Base-by-base conservation (phyloP, 805 yeast genomes). In the Grigorovia transvaalensis region DNA sequence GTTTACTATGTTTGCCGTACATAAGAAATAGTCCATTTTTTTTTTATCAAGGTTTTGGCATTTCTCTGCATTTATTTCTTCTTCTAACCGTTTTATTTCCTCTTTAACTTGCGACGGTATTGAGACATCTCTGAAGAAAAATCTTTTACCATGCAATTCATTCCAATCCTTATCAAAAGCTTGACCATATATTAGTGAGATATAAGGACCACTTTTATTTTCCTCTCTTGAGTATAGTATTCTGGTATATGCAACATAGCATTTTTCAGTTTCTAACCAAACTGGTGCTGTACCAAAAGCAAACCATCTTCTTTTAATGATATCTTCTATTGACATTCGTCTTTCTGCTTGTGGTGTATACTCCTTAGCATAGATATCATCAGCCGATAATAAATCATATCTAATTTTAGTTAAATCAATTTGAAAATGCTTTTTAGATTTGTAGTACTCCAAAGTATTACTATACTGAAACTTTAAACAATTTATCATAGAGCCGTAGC, bases 251-350 rank as follows among this genome's bases (percentile, higher is more conserved):
- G 74, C 66, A 54, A 73, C 61, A 62, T 77, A 79, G 12, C 74
- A 71, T n/a, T 75, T 74, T 55, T 74, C 76, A 46, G 72, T 72
- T 38, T 71, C 73, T 29, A 77, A 59, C 79, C 79, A 53, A 6
- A 53, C 47, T 15, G 50, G 29, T 17, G 53, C 33, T 9, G 42
- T 19, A 46, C 54, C 54, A 33, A 51, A 48, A 43, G 33, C 47
- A 35, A 41, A 42, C 80, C 81, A 78, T 15, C 29, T 27, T 8
- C 27, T 45, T 9, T 27, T 18, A 29, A 45, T 23, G 12, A 45
- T 45, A 12, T 45, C 20, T 27, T 27, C 9, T 15, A 27, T 35
- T 20, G 17, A n/a, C 18, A 45, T n/a, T 9, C 20, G 20, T 15
- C 2, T 15, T 29, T 45, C 30, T 13, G 15, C 30, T 33, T 9